Conservation (phyloP, 306 rosid species). For the Pueraria montana region DNA sequence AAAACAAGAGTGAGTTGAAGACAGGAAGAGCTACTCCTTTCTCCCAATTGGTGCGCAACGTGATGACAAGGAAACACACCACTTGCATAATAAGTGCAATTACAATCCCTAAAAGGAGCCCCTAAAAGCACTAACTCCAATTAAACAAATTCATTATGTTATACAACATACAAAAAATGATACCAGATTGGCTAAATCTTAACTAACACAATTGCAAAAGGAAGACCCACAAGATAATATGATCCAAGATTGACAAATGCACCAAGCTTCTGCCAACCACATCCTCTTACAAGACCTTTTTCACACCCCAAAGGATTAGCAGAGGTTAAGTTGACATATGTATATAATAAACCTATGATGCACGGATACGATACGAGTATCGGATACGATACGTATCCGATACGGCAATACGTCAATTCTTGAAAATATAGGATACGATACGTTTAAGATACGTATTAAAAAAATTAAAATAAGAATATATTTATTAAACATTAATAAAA, state of each 20-base stretch:
- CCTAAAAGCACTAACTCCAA: slow-evolving; percentile 30
- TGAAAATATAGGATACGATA: no score
- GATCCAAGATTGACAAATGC: slow-evolving; percentile 56
- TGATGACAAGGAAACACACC: slow-evolving; percentile 45
- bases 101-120: slow-evolving; percentile 57
- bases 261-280: slow-evolving; percentile 61
- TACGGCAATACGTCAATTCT: no score
- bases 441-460: no score
- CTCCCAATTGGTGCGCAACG: slow-evolving; percentile 56
- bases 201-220: neutral
- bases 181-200: neutral
- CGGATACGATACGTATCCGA: no score
- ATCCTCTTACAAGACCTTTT: slow-evolving; percentile 55
- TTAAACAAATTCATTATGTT: no score
- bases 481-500: no score
- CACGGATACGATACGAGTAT: no score
- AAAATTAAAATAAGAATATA: no score
- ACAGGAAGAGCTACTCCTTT: slow-evolving; percentile 47
- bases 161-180: neutral
- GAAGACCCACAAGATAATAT: slow-evolving; percentile 39
- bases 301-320: neutral
- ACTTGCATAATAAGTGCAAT: slow-evolving; percentile 53
- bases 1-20: neutral
- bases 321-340: neutral
- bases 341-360: no score